Evolutionary conservation across 202 grass and related monocot species (phyloP), one percentile per base, ranked within the genome.

Genomic region (Sporobolus alterniflorus): DNA sequence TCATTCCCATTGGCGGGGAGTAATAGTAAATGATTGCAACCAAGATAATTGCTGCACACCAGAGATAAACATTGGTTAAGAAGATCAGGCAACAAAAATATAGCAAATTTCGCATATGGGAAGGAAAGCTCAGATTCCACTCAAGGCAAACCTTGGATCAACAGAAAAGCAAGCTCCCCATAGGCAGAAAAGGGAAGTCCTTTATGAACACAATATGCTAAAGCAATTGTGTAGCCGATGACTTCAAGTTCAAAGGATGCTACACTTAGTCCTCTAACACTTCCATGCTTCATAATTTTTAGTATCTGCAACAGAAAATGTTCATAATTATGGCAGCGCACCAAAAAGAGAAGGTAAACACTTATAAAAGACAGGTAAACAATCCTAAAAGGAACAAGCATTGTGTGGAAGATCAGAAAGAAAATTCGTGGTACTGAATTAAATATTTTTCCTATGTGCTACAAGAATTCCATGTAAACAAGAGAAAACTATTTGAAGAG

Each of bases 141-240:
- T 80, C 49, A 66, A 68, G 60, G 64, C 67, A 78, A 78, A 95
- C 96, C 91, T 92, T 99, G 96, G 82, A 96, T 90, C 75, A 99
- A 87, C 69, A 99, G 93, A 78, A 96, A 99, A 77, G 75, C 89
- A 73, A 99, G 88, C 60, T 99, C 96, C 50, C 96, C 96, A 84
- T 99, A 99, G 46, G 93, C 93, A 72, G 96, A 96, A 82, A 99
- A 99, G 11, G 96, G 84, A 69, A 99, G 79, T 82, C 89, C 91
- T 88, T 96, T 99, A 83, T 99, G 93, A 81, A 99, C 83, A 93
- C 93, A 99, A 89, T 99, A 99, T 69, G 96, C 87, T 74, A 99
- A 80, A 89, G 93, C 90, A 94, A 96, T 99, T 1, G 93, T 99
- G 65, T 99, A 99, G 55, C 96, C 96, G 14, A 96, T 84, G 9